Percentiles rank a stretch among this genome's conserved stretches.
Conservation (phyloP, 2,329 filamentous ascomycete genomes). For the Venturia nashicola region DNA sequence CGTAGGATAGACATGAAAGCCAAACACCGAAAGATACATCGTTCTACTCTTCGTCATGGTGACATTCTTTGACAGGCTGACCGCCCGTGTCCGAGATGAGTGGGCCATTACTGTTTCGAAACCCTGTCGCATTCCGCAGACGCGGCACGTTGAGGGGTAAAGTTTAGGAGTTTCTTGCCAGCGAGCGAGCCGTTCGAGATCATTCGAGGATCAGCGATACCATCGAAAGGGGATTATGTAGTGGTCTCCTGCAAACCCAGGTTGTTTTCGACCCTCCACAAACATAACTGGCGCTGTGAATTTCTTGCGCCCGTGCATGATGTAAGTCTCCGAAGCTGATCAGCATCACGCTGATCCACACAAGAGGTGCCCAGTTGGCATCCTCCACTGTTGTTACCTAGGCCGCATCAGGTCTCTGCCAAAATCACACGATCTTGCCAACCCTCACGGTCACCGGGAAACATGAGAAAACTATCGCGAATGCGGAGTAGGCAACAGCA, state of each 20-base stretch:
- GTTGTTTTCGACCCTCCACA: conserved; percentile 10
- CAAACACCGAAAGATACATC: not conserved
- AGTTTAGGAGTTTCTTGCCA: not conserved
- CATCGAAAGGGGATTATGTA: not conserved
- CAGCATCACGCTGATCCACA: conserved; percentile 32
- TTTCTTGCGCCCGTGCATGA: conserved; percentile 26
- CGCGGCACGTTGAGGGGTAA: not conserved
- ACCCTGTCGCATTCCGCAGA: not conserved
- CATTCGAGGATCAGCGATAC: not conserved
- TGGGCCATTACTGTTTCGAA: not conserved
- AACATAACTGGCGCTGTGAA: conserved; percentile 22
- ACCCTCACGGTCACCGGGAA: conserved; percentile 17
- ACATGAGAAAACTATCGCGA: conserved; percentile 11
- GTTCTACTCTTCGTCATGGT: not conserved
- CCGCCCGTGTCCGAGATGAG: not conserved
- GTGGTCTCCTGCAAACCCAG: conserved; percentile 8
- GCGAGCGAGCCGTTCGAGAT: not conserved
- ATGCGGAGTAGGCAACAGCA: conserved; percentile 21
- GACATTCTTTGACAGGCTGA: not conserved
- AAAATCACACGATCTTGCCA: not conserved
- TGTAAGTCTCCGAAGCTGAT: conserved; percentile 30
- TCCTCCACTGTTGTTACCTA: not conserved
- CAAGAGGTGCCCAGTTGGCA: conserved; percentile 32
- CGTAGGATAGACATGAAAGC: not conserved
- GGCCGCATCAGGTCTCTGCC: not conserved